phyloP scores from a whole-genome alignment of 805 yeast genomes.

The Wickerhamiella domercqiae region DNA sequence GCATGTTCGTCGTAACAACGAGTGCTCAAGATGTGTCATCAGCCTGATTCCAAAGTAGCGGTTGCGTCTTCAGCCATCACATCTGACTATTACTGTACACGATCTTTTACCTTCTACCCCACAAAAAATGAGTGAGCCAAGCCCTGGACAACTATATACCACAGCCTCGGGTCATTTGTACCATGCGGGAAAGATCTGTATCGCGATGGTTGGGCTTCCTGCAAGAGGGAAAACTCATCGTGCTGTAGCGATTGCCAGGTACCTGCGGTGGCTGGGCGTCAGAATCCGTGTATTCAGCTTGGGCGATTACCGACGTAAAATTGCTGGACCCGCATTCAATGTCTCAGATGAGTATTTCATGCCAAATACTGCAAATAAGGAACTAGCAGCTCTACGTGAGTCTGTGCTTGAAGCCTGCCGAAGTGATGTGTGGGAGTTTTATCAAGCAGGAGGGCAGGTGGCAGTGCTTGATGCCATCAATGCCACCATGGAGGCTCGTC shows the following conservation, averaged over 20 bases:
- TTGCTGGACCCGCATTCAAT: slow-evolving; percentile 28
- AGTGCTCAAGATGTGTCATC: too few relatives aligned
- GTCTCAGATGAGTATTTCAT: slow-evolving; percentile 59
- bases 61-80: too few relatives aligned
- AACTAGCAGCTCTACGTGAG: slow-evolving; percentile 39
- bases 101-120: too few relatives aligned
- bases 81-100: too few relatives aligned
- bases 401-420: slow-evolving; percentile 48
- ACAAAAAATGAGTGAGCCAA: too few relatives aligned
- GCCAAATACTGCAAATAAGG: slow-evolving; percentile 27
- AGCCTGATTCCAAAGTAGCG: too few relatives aligned
- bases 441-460: slow-evolving; percentile 72
- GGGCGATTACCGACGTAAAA: slow-evolving; percentile 70
- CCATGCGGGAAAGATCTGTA: slow-evolving; percentile 89
- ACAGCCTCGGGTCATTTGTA: slow-evolving; percentile 85
- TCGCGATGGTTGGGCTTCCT: slow-evolving; percentile 82
- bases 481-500: slow-evolving; percentile 56
- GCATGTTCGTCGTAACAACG: too few relatives aligned
- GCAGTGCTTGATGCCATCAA: slow-evolving; percentile 95
- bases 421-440: slow-evolving; percentile 51
- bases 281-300: slow-evolving; percentile 81
- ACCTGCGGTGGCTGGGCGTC: slow-evolving; percentile 92
- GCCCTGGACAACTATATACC: slow-evolving; percentile 20
- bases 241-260: slow-evolving; percentile 81
- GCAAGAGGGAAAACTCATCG: slow-evolving; percentile 92